Evolutionary conservation across 2,329 filamentous ascomycete genomes (phyloP), one percentile per base, ranked within the genome.

Genomic region (Cryphonectria naterciae): DNA sequence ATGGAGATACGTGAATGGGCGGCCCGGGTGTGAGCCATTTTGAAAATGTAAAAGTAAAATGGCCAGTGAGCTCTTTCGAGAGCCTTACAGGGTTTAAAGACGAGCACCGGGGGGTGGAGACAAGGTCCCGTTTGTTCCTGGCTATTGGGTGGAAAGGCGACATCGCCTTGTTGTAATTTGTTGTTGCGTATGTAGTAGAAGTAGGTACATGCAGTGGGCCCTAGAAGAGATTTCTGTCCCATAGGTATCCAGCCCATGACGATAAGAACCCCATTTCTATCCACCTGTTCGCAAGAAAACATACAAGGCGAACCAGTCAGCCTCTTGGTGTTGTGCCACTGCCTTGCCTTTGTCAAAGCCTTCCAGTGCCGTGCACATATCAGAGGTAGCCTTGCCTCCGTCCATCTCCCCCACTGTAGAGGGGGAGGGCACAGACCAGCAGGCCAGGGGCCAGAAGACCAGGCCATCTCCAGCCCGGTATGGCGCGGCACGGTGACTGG

Each of bases 241-340:
- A 61, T 39, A 61, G 32, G 35, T n/a, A n/a, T 39, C 58, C 58
- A 39, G 35, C 58, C 58, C 32, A 39, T 39, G 19, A 19, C 35
- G 35, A 39, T n/a, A 6, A 58, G 22, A 32, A 32, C 32, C 32
- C 15, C 54, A 17, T 32, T 39, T 8, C 58, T 17, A 22, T n/a
- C 28, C 28, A 37, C 22, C 39, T 61, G 35, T 19, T 61, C 25
- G 15, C 32, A 37, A 37, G 4, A 39, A 35, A 6, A 61, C 19
- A 17, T 39, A 61, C 22, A 61, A 61, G 58, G 35, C 35, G 58
- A 61, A 39, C 58, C 58, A 61, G 58, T 39, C 58, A 39, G 35
- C 58, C 58, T 61, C 15, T 37, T 39, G 35, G 3, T 39, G 22
- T 61, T 25, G 32, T 22, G 35, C 35, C 58, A 11, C 10, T 61